Evolutionary conservation across 78 protist genomes (phyloP).

Genomic region (Chrysochromulina parva): DNA sequence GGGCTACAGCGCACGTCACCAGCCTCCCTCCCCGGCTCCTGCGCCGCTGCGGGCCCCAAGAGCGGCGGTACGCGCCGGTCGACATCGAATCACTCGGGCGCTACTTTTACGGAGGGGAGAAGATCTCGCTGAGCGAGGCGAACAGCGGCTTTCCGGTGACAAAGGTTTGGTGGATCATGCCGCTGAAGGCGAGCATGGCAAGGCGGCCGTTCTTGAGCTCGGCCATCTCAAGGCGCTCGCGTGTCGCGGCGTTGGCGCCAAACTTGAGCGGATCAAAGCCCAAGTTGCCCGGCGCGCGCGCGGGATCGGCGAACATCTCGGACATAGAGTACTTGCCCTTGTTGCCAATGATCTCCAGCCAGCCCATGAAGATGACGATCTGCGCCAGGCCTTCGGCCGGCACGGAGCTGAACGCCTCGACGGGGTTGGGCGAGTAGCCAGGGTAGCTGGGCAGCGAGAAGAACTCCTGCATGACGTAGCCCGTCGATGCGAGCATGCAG

Average conservation of each 20-base stretch:
- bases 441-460: slow-evolving; percentile 24
- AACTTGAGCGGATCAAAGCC: slow-evolving; percentile 43
- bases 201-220: slow-evolving; percentile 45
- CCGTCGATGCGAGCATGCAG: slow-evolving; percentile 11
- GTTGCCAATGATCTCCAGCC: not conserved
- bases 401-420: not conserved
- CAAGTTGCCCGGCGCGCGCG: slow-evolving; percentile 9
- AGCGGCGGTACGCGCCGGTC: too few species aligned
- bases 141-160: slow-evolving; percentile 20
- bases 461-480: not conserved
- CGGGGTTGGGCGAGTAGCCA: slow-evolving; percentile 13
- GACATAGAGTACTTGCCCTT: not conserved
- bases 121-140: not conserved
- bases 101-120: not conserved
- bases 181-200: slow-evolving; percentile 31
- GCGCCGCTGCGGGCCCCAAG: too few species aligned
- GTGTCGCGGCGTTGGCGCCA: not conserved
- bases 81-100: too few species aligned
- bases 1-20: too few species aligned
- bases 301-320: slow-evolving; percentile 1
- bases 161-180: slow-evolving; percentile 20
- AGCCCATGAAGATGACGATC: not conserved
- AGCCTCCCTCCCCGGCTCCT: too few species aligned
- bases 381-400: slow-evolving; percentile 1
- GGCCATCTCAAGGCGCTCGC: slow-evolving; percentile 4